Percentiles rank a stretch among this genome's conserved stretches.
These are phyloP conservation scores for Trichothecium sympodiale DNA, from an alignment of 2,329 filamentous ascomycete species.

Conservation along the genomic window DNA sequence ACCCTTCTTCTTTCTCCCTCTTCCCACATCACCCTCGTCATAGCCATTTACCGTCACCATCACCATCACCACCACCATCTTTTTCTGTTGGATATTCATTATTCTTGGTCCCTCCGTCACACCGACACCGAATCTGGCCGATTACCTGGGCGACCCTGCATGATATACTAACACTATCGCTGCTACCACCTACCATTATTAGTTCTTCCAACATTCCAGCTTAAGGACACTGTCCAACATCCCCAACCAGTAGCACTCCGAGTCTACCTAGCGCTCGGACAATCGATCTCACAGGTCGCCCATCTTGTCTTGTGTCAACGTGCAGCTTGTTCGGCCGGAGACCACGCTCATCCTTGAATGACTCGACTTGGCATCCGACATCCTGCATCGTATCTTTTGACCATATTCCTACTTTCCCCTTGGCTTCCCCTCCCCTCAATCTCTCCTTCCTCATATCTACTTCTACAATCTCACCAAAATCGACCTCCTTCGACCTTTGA, in stretches of 20 bases:
- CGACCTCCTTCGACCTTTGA: neutral
- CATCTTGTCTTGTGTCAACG: too few relatives aligned
- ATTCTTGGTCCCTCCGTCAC: too few relatives aligned
- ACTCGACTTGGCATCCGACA: neutral
- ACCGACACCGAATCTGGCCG: too few relatives aligned
- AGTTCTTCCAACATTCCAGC: too few relatives aligned
- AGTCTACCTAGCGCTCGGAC: too few relatives aligned
- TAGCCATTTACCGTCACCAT: neutral
- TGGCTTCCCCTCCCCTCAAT: neutral
- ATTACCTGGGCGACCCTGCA: too few relatives aligned
- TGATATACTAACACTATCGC: too few relatives aligned
- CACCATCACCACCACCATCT: neutral
- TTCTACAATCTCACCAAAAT: slow-evolving; percentile 1
- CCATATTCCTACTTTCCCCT: neutral
- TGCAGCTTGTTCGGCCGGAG: neutral
- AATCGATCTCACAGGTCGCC: too few relatives aligned
- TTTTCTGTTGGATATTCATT: neutral
- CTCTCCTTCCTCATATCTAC: neutral
- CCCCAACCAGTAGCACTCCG: too few relatives aligned
- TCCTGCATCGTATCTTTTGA: neutral
- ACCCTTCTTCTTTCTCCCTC: neutral
- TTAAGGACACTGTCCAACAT: too few relatives aligned
- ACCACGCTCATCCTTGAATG: neutral
- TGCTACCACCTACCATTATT: too few relatives aligned
- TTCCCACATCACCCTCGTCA: neutral